Evolutionary conservation across 2,329 filamentous ascomycete species (phyloP).

Genomic region (Fusarium chlamydosporum): DNA sequence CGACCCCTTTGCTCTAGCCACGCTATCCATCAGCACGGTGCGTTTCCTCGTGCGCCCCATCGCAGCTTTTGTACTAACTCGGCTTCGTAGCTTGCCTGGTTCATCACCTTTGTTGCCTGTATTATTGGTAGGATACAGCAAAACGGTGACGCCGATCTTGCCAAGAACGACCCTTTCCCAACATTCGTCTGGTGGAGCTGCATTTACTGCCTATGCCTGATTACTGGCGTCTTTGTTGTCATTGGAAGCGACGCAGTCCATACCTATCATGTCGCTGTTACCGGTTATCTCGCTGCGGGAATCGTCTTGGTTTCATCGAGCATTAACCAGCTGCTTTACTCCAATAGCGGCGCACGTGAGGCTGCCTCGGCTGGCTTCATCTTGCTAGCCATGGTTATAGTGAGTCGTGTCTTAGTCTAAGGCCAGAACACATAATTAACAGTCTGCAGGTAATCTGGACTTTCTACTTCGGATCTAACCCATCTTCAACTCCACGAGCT

Average conservation of each 20-base stretch:
- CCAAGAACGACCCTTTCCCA: slow-evolving; percentile 68
- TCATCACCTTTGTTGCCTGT: slow-evolving; percentile 90
- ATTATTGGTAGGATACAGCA: slow-evolving; percentile 76
- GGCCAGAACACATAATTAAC: slow-evolving; percentile 25
- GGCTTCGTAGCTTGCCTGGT: slow-evolving; percentile 83
- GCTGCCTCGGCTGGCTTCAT: slow-evolving; percentile 95
- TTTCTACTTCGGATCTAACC: slow-evolving; percentile 96
- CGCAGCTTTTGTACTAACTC: slow-evolving; percentile 39
- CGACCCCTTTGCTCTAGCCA: slow-evolving; percentile 95
- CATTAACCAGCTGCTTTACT: slow-evolving; percentile 89
- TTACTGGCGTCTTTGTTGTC: slow-evolving; percentile 83
- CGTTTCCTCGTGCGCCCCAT: slow-evolving; percentile 56
- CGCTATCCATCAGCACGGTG: slow-evolving; percentile 91
- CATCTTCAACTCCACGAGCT: slow-evolving; percentile 85
- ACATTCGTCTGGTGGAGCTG: slow-evolving; percentile 94
- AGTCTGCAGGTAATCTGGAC: slow-evolving; percentile 88
- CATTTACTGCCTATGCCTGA: slow-evolving; percentile 87
- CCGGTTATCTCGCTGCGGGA: slow-evolving; percentile 86
- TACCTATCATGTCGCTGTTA: slow-evolving; percentile 92
- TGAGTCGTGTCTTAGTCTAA: slow-evolving; percentile 64
- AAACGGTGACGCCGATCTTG: slow-evolving; percentile 53
- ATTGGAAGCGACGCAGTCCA: slow-evolving; percentile 87
- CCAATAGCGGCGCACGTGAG: slow-evolving; percentile 78
- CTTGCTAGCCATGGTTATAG: slow-evolving; percentile 90
- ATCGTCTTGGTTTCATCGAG: slow-evolving; percentile 88